Conservation (phyloP, 139 green algal species). For the Auxenochlorella pyrenoidosa region DNA sequence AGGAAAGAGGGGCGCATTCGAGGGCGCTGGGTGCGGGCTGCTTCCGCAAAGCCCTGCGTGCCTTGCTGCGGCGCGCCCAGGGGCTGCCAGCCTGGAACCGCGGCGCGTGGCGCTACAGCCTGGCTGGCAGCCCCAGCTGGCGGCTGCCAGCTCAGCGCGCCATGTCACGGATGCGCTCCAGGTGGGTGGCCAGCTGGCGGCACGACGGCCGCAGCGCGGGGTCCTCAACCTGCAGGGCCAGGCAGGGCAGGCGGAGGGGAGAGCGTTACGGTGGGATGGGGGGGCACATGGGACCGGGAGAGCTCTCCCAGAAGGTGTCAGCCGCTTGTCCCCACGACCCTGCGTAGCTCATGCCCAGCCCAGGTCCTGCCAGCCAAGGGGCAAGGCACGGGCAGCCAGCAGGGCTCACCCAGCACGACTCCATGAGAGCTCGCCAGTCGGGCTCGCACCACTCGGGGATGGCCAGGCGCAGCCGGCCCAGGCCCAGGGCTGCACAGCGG, state of each 20-base stretch:
- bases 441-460: constrained; percentile 80
- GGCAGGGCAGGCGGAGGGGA: no score
- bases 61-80: no score
- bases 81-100: background rate
- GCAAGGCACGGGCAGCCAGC: no score
- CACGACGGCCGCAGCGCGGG: constrained; percentile 69
- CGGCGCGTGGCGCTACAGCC: no score
- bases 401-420: constrained; percentile 73
- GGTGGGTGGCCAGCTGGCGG: constrained; percentile 70
- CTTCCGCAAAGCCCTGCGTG: background rate
- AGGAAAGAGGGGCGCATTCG: background rate
- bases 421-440: constrained; percentile 78
- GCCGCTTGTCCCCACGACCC: no score
- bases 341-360: no score
- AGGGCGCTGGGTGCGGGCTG: background rate
- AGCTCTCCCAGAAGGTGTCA: no score
- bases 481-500: constrained; percentile 33
- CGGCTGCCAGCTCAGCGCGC: constrained; percentile 6
- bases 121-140: background rate
- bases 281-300: no score
- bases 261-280: no score
- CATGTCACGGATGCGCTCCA: constrained; percentile 66
- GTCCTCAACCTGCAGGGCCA: constrained; percentile 35
- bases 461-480: constrained; percentile 48
- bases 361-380: no score